Base-by-base conservation (phyloP, 177 flowering plant genomes). In the Vitis hybrid region DNA sequence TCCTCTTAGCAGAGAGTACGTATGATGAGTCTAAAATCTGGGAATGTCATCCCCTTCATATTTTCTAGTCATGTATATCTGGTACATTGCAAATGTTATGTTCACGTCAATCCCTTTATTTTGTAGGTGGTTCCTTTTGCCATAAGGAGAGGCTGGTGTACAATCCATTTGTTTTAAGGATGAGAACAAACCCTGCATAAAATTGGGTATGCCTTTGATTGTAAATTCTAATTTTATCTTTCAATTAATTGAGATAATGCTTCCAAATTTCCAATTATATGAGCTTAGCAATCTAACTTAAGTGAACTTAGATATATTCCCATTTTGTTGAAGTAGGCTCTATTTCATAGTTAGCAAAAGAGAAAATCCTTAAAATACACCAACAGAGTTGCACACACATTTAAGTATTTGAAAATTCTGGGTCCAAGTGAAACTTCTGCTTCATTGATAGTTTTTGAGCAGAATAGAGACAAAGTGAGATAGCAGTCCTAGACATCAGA, bases 81-180 rank as follows among this genome's bases (percentile, higher is more conserved):
- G 55, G 35, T 7, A 62, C 11, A 52, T 7, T 40, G 46, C 46
- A 40, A 0, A 70, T 30, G 30, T 59, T 30, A 58, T 73, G 59
- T 68, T 40, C 46, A 27, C 30, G 1, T 40, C 46, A 40, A 40
- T 40, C 46, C 46, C 0, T 5, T 74, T 63, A 32, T 75, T 70
- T 55, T 80, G 60, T 72, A 95, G 99, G 80, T 95, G 99, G 98
- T 81, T 81, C 74, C 88, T 92, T 19, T 77, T 90, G 58, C 99
- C 98, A 14, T 48, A 21, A 24, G 90, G 86, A 72, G 76, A 78
- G 40, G 61, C 76, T 32, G 65, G 68, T 55, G 68, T 74, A 21
- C 75, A 81, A 64, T 82, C 92, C 21, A 89, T 88, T 66, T 79
- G 75, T 68, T 80, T 21, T 59, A 81, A 81, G 67, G 93, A 91